Evolutionary conservation across 1,284 basidiomycete genomes (phyloP), one percentile per base, ranked within the genome.

Genomic region (Rhodotorula sp.): DNA sequence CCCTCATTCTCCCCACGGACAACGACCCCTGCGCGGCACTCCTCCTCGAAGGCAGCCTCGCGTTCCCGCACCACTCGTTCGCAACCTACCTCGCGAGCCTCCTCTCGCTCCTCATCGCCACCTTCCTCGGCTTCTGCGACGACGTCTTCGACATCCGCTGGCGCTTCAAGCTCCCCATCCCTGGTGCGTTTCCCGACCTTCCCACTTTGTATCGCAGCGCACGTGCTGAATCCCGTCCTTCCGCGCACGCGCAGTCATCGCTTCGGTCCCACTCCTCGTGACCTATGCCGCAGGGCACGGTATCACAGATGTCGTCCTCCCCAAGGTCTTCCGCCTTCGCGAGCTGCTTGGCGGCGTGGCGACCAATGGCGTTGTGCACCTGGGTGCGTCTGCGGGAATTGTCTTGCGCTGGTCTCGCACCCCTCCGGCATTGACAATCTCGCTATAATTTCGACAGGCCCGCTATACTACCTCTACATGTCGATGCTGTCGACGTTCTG

Each of bases 101-200:
- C 13, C 85, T 99, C 19, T 94, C 92, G 0, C 85, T 99, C 34
- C 83, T 97, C 42, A 92, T 93, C 42, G 95, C 97, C 0, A 94
- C 93, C 0, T 86, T 99, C 74, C 87, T 99, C 3, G 96, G 97
- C 14, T 97, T 99, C 79, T 85, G 98, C 60, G 97, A 99, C 80
- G 97, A 99, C 81, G 87, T 99, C 2, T 99, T 99, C 78, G 97
- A 99, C 81, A 98, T 99, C 76, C 89, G 97, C 17, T 99, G 97
- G 97, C 84, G 97, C 71, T 93, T 98, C 83, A 99, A 99, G 82
- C 83, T 99, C 13, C 97, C 97, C 0, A 97, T 99, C 66, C 97
- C 94, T 0, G 64, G 78, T 79, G 61, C 53, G 68, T n/a, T n/a
- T n/a, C n/a, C n/a, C 59, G 2, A 44, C 23, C 52, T 19, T 25